Evolutionary conservation across 2,329 filamentous ascomycete genomes (phyloP).

Genomic region (Trichoderma harzianum): DNA sequence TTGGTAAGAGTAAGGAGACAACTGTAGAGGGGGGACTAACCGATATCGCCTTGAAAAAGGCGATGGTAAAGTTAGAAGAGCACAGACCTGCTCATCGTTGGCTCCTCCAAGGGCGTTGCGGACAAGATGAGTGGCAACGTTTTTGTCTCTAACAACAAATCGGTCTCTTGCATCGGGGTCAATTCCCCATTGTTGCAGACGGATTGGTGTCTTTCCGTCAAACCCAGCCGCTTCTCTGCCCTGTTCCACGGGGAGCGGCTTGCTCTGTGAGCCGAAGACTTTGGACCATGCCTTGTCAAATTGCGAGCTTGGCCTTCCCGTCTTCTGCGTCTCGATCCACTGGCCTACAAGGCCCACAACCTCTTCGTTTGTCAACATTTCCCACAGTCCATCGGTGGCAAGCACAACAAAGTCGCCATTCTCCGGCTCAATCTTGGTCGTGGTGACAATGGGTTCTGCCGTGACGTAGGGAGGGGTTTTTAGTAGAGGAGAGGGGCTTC

Average conservation of each 20-base stretch:
- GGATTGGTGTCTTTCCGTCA: conserved; percentile 78
- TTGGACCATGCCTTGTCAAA: conserved; percentile 67
- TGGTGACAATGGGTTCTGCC: conserved; percentile 90
- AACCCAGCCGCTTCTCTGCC: conserved; percentile 39
- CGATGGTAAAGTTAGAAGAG: conserved; percentile 83
- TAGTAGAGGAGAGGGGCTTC: conserved; percentile 70
- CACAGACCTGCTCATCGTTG: conserved; percentile 90
- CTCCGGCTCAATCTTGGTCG: conserved; percentile 83
- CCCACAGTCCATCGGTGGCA: conserved; percentile 96
- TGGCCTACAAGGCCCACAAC: conserved; percentile 94
- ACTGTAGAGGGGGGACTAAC: conserved; percentile 41
- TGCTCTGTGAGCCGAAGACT: conserved; percentile 50
- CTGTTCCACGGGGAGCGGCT: conserved; percentile 73
- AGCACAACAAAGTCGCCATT: conserved; percentile 94
- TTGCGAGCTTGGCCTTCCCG: conserved; percentile 55
- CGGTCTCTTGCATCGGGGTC: conserved; percentile 68
- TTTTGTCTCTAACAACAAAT: conserved; percentile 94
- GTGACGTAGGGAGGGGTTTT: conserved; percentile 96
- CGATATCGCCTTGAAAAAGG: conserved; percentile 90
- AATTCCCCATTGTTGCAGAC: conserved; percentile 87
- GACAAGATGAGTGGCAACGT: conserved; percentile 91
- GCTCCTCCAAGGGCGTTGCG: conserved; percentile 92
- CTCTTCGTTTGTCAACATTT: conserved; percentile 98
- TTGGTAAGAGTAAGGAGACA: not conserved
- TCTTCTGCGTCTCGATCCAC: conserved; percentile 81